A percentile compares a stretch with the other conserved stretches of the same genome.
These are phyloP conservation scores for Pyrenula massariospora DNA, from an alignment of 495 filamentous ascomycete species.

Conservation along the genomic window DNA sequence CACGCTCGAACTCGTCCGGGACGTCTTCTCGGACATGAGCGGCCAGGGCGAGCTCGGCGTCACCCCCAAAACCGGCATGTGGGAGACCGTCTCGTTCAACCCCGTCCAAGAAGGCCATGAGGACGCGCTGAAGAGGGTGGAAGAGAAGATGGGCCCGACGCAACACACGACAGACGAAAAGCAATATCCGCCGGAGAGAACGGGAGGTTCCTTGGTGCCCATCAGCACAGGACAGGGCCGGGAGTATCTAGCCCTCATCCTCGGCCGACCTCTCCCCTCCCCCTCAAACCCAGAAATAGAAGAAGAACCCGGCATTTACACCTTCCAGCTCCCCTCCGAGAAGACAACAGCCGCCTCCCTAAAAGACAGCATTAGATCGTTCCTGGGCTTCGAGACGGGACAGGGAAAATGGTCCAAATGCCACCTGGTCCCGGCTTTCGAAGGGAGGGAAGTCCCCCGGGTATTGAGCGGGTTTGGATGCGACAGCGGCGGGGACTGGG, in stretches of 20 bases:
- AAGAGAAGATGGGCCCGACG: not conserved
- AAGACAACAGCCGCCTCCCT: not conserved
- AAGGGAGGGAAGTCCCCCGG: not conserved
- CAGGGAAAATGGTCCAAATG: not conserved
- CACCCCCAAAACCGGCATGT: not conserved
- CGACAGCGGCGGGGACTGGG: not conserved
- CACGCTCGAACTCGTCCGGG: not conserved
- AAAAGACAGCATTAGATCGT: not conserved
- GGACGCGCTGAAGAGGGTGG: not conserved
- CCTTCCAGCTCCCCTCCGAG: not conserved
- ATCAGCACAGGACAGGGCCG: not conserved
- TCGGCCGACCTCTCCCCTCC: not conserved
- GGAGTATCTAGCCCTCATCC: not conserved
- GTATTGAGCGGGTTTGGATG: not conserved
- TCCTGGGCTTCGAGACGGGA: not conserved
- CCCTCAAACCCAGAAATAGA: not conserved
- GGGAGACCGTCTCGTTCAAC: not conserved
- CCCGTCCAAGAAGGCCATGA: not conserved
- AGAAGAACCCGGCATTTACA: not conserved
- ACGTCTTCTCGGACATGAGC: not conserved
- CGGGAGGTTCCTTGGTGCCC: not conserved
- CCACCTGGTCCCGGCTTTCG: not conserved
- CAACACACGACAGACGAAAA: not conserved
- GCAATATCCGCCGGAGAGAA: not conserved
- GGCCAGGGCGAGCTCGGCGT: not conserved